Evolutionary conservation across 768 basidiomycete species (phyloP).

Genomic region (Candolleomyces aberdarensis): DNA sequence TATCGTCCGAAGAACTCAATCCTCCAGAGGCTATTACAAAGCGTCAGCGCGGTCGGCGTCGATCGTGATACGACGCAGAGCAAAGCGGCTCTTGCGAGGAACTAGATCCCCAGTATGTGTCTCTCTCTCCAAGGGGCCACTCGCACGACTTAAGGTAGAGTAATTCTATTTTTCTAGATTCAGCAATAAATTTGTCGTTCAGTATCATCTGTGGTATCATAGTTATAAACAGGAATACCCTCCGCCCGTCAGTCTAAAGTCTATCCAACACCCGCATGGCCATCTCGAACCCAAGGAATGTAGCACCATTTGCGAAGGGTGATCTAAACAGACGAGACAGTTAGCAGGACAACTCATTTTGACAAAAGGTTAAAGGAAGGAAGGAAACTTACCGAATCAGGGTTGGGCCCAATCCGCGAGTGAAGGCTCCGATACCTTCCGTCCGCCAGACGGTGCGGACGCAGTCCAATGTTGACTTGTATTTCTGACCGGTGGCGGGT

Average conservation of each 20-base stretch:
- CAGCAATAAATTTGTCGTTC: no score
- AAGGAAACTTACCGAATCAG: constrained; percentile 66
- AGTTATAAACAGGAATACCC: not conserved
- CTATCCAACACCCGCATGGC: constrained; percentile 70
- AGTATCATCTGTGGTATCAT: not conserved
- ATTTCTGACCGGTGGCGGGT: constrained; percentile 72
- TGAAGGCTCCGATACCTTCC: constrained; percentile 85
- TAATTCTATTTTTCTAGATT: no score
- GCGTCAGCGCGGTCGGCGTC: no score
- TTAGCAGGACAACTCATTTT: not conserved
- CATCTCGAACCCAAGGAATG: constrained; percentile 95
- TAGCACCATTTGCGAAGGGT: constrained; percentile 95
- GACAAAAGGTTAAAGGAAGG: no score
- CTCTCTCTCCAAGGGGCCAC: no score
- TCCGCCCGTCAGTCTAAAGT: not conserved
- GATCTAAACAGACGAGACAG: constrained; percentile 48
- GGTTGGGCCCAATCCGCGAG: constrained; percentile 87
- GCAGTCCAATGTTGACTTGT: constrained; percentile 79
- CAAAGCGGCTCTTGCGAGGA: no score
- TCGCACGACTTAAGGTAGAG: no score
- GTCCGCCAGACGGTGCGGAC: constrained; percentile 77
- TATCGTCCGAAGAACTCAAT: no score
- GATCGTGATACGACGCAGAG: no score
- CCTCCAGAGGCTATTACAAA: no score
- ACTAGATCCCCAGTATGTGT: no score